phyloP scores from a whole-genome alignment of 805 yeast genomes.

The Yarrowia hollandica region DNA sequence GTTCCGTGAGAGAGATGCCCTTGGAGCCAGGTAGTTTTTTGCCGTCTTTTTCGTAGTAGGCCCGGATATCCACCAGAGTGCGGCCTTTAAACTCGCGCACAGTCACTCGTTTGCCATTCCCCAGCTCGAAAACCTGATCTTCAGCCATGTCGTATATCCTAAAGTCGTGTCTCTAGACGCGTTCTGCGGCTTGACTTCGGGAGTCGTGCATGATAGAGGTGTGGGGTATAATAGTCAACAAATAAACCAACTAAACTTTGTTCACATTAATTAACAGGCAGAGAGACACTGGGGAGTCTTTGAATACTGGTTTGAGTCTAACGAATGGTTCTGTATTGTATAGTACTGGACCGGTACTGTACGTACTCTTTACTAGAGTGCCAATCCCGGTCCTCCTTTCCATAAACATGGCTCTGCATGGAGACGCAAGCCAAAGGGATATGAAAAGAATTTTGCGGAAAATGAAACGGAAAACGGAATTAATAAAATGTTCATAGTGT shows the following conservation, averaged over 20 bases:
- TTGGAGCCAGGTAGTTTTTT: conserved; percentile 80
- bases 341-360: no score
- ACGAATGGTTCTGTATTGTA: no score
- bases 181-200: no score
- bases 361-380: no score
- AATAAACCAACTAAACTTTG: no score
- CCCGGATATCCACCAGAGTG: conserved; percentile 78
- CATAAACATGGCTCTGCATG: not conserved
- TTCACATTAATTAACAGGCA: no score
- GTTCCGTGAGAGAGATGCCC: conserved; percentile 40
- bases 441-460: not conserved
- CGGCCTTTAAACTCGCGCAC: conserved; percentile 69
- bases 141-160: conserved; percentile 11
- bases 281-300: no score
- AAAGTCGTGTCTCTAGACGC: no score
- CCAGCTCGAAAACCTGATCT: conserved; percentile 43
- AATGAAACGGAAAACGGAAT: conserved; percentile 1
- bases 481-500: not conserved
- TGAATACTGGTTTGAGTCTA: no score
- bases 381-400: not conserved
- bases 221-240: no score
- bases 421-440: not conserved
- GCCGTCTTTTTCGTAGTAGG: conserved; percentile 64
- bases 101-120: conserved; percentile 65
- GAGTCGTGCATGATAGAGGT: no score